Evolutionary conservation across 345 rosid genomes (phyloP).

Genomic region (Gossypium turneri): DNA sequence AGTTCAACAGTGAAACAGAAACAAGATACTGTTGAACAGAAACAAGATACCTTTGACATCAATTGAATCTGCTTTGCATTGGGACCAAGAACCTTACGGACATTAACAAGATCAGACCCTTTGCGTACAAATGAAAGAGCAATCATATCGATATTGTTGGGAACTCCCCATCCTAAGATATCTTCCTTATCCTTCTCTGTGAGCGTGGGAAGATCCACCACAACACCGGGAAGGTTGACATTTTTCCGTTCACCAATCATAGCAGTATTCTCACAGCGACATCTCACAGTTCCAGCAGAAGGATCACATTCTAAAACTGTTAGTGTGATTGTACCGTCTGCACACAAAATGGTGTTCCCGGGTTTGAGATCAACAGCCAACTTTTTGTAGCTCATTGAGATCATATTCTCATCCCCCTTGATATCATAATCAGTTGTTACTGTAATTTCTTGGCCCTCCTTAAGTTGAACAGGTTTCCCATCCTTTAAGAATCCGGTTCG

Average conservation of each 20-base stretch:
- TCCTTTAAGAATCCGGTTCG: conserved; percentile 65
- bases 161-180: conserved; percentile 82
- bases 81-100: conserved; percentile 76
- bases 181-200: conserved; percentile 89
- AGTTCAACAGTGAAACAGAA: background rate
- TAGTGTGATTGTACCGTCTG: conserved; percentile 82
- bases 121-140: conserved; percentile 90
- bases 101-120: conserved; percentile 87
- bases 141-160: conserved; percentile 79
- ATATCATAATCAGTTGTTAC: conserved; percentile 71
- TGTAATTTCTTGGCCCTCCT: conserved; percentile 60
- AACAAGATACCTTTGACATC: conserved; percentile 73
- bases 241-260: conserved; percentile 90
- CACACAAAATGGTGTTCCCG: conserved; percentile 70
- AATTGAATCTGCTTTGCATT: conserved; percentile 66
- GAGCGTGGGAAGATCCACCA: conserved; percentile 85
- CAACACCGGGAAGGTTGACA: conserved; percentile 90
- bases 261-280: conserved; percentile 81
- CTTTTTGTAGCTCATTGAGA: conserved; percentile 90
- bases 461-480: conserved; percentile 54
- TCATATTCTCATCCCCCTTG: conserved; percentile 61
- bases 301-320: conserved; percentile 68
- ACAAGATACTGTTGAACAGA: conserved; percentile 34
- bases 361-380: conserved; percentile 72
- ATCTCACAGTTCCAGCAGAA: conserved; percentile 66